A percentile compares a stretch with the other conserved stretches of the same genome.
Conservation (phyloP, 305 asterid species). For the Fraxinus velutina region DNA sequence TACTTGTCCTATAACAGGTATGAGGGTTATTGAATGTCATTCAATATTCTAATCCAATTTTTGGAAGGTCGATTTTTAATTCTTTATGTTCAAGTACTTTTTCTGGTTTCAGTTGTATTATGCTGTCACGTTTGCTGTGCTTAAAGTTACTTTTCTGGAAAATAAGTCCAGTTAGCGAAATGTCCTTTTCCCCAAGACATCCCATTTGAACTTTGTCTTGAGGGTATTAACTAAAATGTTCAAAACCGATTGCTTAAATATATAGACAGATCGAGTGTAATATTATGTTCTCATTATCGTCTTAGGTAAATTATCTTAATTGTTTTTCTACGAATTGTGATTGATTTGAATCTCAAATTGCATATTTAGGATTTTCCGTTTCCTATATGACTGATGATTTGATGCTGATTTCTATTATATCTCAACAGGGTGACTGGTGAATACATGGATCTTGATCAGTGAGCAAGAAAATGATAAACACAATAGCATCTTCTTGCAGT, state of each 20-base stretch:
- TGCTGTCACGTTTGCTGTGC: not conserved
- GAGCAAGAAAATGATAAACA: not conserved
- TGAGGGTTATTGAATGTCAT: not conserved
- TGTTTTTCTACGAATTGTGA: not conserved
- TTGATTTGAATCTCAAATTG: not conserved
- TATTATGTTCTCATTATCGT: not conserved
- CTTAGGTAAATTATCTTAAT: not conserved
- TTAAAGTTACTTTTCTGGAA: not conserved
- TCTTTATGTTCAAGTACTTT: not conserved
- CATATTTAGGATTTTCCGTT: not conserved
- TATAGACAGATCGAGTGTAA: not conserved
- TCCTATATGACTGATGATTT: not conserved
- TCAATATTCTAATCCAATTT: not conserved
- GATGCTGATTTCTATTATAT: not conserved
- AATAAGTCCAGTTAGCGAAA: not conserved
- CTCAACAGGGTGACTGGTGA: constrained; percentile 68
- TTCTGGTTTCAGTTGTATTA: not conserved
- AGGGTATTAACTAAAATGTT: not conserved
- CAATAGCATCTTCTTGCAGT: not conserved
- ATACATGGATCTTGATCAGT: constrained; percentile 53
- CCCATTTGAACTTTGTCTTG: not conserved
- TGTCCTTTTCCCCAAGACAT: not conserved
- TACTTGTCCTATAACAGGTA: constrained; percentile 76
- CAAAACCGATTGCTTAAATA: not conserved
- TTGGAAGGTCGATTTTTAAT: not conserved